Conservation (phyloP, 179 eudicot genomes). For the Amaranthus tricolor region DNA sequence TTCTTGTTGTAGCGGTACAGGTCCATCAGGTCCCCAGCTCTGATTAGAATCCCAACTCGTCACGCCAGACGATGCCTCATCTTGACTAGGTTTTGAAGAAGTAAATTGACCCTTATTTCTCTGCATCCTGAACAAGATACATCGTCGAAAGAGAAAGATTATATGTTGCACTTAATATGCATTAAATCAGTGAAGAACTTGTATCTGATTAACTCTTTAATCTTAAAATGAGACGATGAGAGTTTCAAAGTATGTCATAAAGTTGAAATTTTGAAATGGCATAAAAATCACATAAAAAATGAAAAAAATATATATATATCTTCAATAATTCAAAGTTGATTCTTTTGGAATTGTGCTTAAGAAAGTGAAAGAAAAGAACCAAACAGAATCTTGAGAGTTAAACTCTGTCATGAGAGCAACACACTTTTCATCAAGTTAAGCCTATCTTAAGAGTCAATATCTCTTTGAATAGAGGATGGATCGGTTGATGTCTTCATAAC, state of each 20-base stretch:
- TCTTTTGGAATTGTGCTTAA: neutral
- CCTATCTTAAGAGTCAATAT: neutral
- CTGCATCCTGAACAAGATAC: conserved; percentile 55
- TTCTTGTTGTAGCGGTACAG: conserved; percentile 54
- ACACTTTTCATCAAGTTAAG: neutral
- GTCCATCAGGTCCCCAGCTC: conserved; percentile 58
- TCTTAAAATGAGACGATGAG: neutral
- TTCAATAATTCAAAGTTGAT: neutral
- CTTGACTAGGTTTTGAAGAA: conserved; percentile 58
- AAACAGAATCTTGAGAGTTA: neutral
- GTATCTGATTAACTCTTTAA: neutral
- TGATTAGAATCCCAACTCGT: conserved; percentile 68
- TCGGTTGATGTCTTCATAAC: neutral
- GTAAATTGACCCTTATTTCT: conserved; percentile 82
- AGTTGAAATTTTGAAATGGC: neutral
- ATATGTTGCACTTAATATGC: neutral
- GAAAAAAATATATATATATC: neutral
- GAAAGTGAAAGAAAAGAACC: neutral
- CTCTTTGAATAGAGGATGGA: neutral
- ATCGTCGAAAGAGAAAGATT: neutral
- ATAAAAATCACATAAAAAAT: neutral
- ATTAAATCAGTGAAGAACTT: neutral
- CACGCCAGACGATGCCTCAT: conserved; percentile 57
- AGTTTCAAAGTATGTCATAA: neutral
- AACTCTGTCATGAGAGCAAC: neutral